Evolutionary conservation across 2,329 filamentous ascomycete species (phyloP).

Genomic region (Sporothrix schenckii): DNA sequence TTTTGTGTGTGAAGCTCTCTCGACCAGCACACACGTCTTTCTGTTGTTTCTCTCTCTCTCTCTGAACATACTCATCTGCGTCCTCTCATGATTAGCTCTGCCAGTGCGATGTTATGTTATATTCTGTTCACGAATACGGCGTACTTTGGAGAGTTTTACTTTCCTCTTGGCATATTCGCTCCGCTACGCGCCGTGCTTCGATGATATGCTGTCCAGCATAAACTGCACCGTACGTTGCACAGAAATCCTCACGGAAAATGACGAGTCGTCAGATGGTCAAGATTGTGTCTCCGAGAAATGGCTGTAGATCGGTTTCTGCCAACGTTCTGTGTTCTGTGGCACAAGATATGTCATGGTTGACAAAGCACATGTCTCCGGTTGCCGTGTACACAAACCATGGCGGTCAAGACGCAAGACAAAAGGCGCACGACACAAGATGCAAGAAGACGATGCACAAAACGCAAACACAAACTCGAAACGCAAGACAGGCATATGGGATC

Average conservation of each 20-base stretch:
- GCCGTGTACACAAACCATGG: neutral
- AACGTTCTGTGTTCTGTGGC: neutral
- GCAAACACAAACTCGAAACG: neutral
- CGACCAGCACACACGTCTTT: neutral
- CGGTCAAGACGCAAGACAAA: neutral
- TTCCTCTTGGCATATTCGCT: no score
- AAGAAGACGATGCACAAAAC: neutral
- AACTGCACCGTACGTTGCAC: neutral
- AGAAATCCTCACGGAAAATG: neutral
- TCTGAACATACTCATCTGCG: neutral
- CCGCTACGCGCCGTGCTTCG: no score
- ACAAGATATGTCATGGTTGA: conserved; percentile 26
- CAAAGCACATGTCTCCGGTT: conserved; percentile 12
- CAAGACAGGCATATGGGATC: neutral
- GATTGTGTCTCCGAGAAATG: conserved; percentile 16
- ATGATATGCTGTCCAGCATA: no score
- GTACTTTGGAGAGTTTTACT: no score
- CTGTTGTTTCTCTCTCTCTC: neutral
- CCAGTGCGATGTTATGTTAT: neutral
- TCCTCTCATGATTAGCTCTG: conserved; percentile 19
- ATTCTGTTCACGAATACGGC: no score
- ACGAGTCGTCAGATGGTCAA: conserved; percentile 10
- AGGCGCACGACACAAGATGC: neutral
- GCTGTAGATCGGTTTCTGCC: neutral
- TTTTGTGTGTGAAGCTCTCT: neutral